phyloP scores from a whole-genome alignment of 306 rosid genomes.

The Gleditsia sinensis region DNA sequence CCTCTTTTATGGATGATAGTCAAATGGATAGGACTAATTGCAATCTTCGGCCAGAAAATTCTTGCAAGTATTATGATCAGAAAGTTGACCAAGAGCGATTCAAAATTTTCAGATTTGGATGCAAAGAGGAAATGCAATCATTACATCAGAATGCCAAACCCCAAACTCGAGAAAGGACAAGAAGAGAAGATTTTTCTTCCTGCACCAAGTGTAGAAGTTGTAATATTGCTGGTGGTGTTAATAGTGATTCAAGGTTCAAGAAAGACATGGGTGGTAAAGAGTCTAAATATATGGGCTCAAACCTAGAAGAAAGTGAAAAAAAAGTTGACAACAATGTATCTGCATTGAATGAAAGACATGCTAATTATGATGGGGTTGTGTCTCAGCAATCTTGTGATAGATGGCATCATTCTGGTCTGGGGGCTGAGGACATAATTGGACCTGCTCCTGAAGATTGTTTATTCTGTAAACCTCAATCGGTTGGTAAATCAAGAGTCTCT shows the following conservation, averaged over 20 bases:
- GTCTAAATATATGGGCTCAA: slow-evolving; percentile 25
- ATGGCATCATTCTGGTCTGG: slow-evolving; percentile 17
- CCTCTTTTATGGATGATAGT: slow-evolving; percentile 35
- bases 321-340: slow-evolving; percentile 22
- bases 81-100: slow-evolving; percentile 31
- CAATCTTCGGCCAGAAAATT: slow-evolving; percentile 25
- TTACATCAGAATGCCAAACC: slow-evolving; percentile 19
- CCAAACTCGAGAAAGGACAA: slow-evolving; percentile 31
- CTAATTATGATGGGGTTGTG: slow-evolving; percentile 20
- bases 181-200: slow-evolving; percentile 35
- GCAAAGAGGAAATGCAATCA: slow-evolving; percentile 23
- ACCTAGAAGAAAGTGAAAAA: slow-evolving; percentile 28
- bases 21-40: slow-evolving; percentile 19
- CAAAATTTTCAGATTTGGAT: slow-evolving; percentile 9
- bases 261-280: slow-evolving; percentile 38
- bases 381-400: slow-evolving; percentile 5
- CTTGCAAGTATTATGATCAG: slow-evolving; percentile 32
- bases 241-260: slow-evolving; percentile 33
- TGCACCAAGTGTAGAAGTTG: slow-evolving; percentile 15
- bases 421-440: slow-evolving; percentile 19
- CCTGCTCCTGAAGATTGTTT: slow-evolving; percentile 22
- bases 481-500: slow-evolving; percentile 17
- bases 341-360: slow-evolving; percentile 22
- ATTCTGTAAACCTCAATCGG: background rate
- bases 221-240: slow-evolving; percentile 29